phyloP scores from a whole-genome alignment of 495 filamentous ascomycete genomes.

The Aspergillus nanangensis region DNA sequence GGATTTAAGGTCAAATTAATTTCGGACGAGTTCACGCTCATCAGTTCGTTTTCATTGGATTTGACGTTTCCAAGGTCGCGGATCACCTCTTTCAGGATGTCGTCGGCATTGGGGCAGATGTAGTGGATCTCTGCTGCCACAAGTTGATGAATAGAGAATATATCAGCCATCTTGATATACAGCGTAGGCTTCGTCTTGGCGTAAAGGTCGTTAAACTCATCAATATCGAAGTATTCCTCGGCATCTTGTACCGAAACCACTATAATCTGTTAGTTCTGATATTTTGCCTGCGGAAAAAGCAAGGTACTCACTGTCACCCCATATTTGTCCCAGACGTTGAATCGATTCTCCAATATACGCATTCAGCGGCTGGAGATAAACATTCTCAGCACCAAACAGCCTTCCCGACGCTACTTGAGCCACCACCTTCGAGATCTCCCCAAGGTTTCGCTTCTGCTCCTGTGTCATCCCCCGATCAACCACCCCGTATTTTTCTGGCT shows the following conservation, averaged over 20 bases:
- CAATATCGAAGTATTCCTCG: slow-evolving; percentile 92
- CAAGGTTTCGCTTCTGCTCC: slow-evolving; percentile 87
- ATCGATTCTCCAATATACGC: slow-evolving; percentile 83
- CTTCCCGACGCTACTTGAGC: slow-evolving; percentile 80
- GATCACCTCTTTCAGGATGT: slow-evolving; percentile 85
- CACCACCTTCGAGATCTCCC: slow-evolving; percentile 86
- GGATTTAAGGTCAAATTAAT: slow-evolving; percentile 89
- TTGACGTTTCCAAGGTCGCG: slow-evolving; percentile 93
- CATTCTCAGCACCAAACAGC: slow-evolving; percentile 87
- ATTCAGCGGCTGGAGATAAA: slow-evolving; percentile 93
- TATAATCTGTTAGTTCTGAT: slow-evolving; percentile 29
- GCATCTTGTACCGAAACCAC: slow-evolving; percentile 81
- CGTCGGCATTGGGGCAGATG: slow-evolving; percentile 76
- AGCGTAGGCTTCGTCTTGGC: slow-evolving; percentile 92
- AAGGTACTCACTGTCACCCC: slow-evolving; percentile 52
- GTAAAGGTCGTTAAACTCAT: slow-evolving; percentile 97
- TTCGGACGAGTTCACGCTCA: slow-evolving; percentile 79
- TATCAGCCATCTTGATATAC: slow-evolving; percentile 97
- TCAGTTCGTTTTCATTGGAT: slow-evolving; percentile 89
- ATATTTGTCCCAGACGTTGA: slow-evolving; percentile 71
- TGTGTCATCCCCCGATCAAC: slow-evolving; percentile 82
- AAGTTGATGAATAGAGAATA: slow-evolving; percentile 92
- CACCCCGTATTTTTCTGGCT: slow-evolving; percentile 86
- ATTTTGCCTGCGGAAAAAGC: slow-evolving; percentile 6
- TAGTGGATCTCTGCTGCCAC: slow-evolving; percentile 71